A percentile compares a stretch with the other conserved stretches of the same genome.
These are phyloP conservation scores for Plasmopara muralis DNA, from an alignment of 352 stramenopile species.

Conservation along the genomic window DNA sequence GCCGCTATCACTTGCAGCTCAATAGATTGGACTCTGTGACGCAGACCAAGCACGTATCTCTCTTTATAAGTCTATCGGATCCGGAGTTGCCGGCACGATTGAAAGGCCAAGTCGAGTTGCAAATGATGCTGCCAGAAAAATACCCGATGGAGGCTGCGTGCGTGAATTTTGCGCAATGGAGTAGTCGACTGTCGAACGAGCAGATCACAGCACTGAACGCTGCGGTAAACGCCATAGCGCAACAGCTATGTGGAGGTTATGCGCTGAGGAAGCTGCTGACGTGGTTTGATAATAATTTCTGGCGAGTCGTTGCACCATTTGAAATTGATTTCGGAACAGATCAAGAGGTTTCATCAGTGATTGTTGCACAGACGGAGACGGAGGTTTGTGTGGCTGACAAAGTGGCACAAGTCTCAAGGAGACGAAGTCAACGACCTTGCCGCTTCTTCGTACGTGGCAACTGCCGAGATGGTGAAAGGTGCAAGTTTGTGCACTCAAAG, in stretches of 20 bases:
- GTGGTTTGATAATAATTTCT: conserved; percentile 82
- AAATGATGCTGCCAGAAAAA: conserved; percentile 37
- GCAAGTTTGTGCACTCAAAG: conserved; percentile 40
- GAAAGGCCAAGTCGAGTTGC: conserved; percentile 49
- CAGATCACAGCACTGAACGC: conserved; percentile 33
- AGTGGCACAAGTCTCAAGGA: conserved; percentile 20
- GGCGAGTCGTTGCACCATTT: conserved; percentile 26
- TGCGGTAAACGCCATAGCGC: conserved; percentile 32
- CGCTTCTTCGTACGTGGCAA: conserved; percentile 47
- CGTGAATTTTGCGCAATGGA: conserved; percentile 54
- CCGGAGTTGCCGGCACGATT: conserved; percentile 48
- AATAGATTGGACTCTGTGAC: conserved; percentile 13
- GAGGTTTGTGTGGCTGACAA: conserved; percentile 2
- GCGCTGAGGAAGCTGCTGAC: conserved; percentile 67
- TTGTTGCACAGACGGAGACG: background rate
- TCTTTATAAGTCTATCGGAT: conserved; percentile 62
- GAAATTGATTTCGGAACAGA: conserved; percentile 7
- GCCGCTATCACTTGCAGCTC: conserved; percentile 50
- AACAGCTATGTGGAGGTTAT: conserved; percentile 39
- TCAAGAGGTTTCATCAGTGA: background rate
- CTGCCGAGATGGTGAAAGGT: conserved; percentile 47
- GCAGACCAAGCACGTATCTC: conserved; percentile 11
- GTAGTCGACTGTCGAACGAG: conserved; percentile 27
- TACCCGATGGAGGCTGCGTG: conserved; percentile 44
- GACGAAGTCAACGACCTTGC: conserved; percentile 26